phyloP scores from a whole-genome alignment of 768 basidiomycete genomes.

The Boletus patriciae region DNA sequence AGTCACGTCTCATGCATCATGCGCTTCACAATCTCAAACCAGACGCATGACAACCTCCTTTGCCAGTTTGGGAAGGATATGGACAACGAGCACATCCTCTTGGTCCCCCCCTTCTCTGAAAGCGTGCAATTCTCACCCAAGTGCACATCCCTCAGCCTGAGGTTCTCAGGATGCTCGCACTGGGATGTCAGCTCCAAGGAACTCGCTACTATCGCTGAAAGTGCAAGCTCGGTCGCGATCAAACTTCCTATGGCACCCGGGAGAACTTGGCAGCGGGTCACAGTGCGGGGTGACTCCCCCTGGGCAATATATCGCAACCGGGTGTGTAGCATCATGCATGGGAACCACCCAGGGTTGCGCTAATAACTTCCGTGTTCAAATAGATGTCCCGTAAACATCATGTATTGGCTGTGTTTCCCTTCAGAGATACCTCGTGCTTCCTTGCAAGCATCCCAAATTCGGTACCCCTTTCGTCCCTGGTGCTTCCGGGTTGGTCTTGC shows the following conservation, averaged over 20 bases:
- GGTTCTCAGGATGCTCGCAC: conserved; percentile 15
- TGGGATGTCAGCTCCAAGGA: conserved; percentile 24
- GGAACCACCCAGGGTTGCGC: background rate
- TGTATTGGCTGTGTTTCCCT: conserved; percentile 57
- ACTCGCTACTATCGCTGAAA: background rate
- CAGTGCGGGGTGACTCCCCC: conserved; percentile 44
- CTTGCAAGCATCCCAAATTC: conserved; percentile 63
- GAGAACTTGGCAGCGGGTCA: conserved; percentile 48
- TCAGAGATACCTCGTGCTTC: conserved; percentile 57
- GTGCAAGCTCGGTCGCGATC: conserved; percentile 17
- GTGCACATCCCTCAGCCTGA: conserved; percentile 16
- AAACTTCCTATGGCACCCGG: conserved; percentile 24
- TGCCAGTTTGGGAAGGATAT: conserved; percentile 14
- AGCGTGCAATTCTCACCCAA: conserved; percentile 22
- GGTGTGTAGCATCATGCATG: conserved; percentile 38
- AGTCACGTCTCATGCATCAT: conserved; percentile 15
- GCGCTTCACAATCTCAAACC: conserved; percentile 39
- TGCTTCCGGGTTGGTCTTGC: conserved; percentile 64
- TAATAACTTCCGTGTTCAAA: conserved; percentile 2
- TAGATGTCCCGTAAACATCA: conserved; percentile 49
- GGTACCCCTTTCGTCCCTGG: conserved; percentile 67
- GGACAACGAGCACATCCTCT: conserved; percentile 7
- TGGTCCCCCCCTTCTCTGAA: conserved; percentile 26
- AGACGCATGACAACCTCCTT: conserved; percentile 32
- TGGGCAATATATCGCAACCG: conserved; percentile 59